Evolutionary conservation across 2,329 filamentous ascomycete species (phyloP).

Genomic region (Nemania diffusa): DNA sequence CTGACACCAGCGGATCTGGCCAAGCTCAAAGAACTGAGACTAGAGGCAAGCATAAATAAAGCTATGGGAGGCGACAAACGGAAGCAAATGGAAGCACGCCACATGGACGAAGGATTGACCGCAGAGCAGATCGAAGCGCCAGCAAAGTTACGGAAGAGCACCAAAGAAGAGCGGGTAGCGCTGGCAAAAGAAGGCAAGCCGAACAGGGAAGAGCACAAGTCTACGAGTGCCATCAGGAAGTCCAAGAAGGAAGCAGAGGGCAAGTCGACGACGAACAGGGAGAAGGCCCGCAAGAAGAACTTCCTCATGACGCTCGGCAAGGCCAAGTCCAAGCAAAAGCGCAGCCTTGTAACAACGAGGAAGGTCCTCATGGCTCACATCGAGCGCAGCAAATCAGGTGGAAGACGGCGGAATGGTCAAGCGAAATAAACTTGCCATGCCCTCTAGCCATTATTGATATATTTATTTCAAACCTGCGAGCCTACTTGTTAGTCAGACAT

Average conservation of each 20-base stretch:
- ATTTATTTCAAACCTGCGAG: not conserved
- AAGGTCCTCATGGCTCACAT: constrained; percentile 85
- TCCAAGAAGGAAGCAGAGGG: constrained; percentile 88
- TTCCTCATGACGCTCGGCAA: constrained; percentile 98
- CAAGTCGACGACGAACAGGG: constrained; percentile 96
- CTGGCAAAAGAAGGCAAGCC: constrained; percentile 85
- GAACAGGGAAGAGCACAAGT: constrained; percentile 82
- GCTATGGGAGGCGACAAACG: constrained; percentile 62
- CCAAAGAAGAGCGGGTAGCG: constrained; percentile 89
- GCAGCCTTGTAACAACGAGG: constrained; percentile 86
- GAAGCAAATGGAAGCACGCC: constrained; percentile 65
- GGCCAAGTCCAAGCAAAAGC: constrained; percentile 94
- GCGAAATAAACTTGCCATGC: constrained; percentile 26
- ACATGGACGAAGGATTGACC: constrained; percentile 88
- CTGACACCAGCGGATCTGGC: constrained; percentile 96
- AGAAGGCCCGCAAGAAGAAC: constrained; percentile 98
- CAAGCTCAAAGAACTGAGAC: constrained; percentile 88
- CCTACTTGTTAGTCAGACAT: not conserved
- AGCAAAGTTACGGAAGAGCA: constrained; percentile 81
- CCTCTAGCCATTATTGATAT: not conserved
- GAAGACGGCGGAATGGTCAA: constrained; percentile 76
- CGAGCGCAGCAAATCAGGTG: constrained; percentile 84
- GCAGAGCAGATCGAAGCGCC: constrained; percentile 92
- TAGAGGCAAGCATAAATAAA: constrained; percentile 76
- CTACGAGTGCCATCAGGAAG: constrained; percentile 83